These are phyloP conservation scores for Venturia asperata DNA, from an alignment of 2,329 filamentous ascomycete genomes.

Conservation along the genomic window DNA sequence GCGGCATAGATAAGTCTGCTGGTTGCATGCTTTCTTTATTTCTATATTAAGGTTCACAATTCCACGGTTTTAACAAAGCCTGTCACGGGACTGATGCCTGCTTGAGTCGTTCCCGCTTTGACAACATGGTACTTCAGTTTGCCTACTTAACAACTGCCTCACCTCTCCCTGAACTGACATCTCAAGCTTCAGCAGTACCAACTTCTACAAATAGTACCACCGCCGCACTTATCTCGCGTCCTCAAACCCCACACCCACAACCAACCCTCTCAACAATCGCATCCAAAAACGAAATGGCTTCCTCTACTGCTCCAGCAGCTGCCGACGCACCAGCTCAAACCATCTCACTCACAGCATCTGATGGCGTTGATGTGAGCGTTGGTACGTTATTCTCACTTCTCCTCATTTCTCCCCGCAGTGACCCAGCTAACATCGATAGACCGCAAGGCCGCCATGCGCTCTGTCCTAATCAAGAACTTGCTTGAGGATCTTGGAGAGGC, in stretches of 20 bases:
- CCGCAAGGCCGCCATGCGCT: conserved; percentile 79
- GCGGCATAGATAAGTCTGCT: not conserved
- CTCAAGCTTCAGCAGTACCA: not conserved
- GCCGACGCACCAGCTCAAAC: conserved; percentile 25
- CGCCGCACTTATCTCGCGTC: not conserved
- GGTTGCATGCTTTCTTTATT: no score
- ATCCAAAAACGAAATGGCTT: conserved; percentile 24
- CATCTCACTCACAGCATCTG: conserved; percentile 41
- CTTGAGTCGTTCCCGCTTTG: no score
- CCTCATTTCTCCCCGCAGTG: conserved; percentile 20
- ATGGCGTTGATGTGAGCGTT: conserved; percentile 39
- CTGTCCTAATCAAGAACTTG: conserved; percentile 96
- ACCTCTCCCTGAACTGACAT: not conserved
- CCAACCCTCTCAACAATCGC: conserved; percentile 21
- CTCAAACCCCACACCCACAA: not conserved
- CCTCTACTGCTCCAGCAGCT: conserved; percentile 19
- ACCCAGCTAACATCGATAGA: conserved; percentile 39
- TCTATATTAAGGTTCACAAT: no score
- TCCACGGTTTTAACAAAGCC: no score
- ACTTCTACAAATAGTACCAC: not conserved
- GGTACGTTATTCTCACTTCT: conserved; percentile 24
- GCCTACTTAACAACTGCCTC: not conserved
- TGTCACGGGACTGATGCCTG: no score
- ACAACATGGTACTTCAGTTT: no score
- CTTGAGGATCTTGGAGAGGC: conserved; percentile 75